Evolutionary conservation across 2,329 filamentous ascomycete genomes (phyloP).

Genomic region (Berkeleyomyces rouxiae): DNA sequence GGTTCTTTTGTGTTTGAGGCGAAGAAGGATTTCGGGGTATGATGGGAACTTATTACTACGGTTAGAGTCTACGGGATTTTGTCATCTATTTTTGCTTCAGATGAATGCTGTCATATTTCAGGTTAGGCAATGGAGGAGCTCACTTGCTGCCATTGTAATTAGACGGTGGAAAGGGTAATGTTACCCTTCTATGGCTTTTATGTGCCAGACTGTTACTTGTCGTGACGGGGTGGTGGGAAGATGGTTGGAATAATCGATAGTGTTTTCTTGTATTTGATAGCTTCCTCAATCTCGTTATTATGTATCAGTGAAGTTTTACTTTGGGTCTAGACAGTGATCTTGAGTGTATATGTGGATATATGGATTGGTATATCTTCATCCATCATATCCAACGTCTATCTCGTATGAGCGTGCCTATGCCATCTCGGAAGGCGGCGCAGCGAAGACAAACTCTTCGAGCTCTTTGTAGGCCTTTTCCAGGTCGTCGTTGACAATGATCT

Average conservation of each 20-base stretch:
- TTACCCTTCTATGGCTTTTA: no score
- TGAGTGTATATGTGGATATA: not conserved
- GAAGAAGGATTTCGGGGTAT: not conserved
- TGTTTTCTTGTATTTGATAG: not conserved
- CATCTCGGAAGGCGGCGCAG: slow-evolving; percentile 15
- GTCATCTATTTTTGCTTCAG: not conserved
- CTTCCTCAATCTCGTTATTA: not conserved
- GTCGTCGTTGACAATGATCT: slow-evolving; percentile 26
- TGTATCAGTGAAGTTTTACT: no score
- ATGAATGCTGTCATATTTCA: not conserved
- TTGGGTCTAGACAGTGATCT: not conserved
- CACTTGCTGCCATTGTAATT: no score
- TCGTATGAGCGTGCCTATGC: not conserved
- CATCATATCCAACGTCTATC: not conserved
- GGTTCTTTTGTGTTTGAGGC: not conserved
- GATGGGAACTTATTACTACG: slow-evolving; percentile 1
- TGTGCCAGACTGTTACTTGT: not conserved
- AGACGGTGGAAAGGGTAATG: no score
- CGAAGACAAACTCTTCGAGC: slow-evolving; percentile 33
- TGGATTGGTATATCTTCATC: not conserved
- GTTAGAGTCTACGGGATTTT: not conserved
- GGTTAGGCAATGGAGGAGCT: no score
- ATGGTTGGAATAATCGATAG: not conserved
- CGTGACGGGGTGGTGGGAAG: not conserved
- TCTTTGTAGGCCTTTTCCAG: slow-evolving; percentile 35